Base-by-base conservation (phyloP, 2,329 filamentous ascomycete genomes). In the Pyrenochaeta sp. region DNA sequence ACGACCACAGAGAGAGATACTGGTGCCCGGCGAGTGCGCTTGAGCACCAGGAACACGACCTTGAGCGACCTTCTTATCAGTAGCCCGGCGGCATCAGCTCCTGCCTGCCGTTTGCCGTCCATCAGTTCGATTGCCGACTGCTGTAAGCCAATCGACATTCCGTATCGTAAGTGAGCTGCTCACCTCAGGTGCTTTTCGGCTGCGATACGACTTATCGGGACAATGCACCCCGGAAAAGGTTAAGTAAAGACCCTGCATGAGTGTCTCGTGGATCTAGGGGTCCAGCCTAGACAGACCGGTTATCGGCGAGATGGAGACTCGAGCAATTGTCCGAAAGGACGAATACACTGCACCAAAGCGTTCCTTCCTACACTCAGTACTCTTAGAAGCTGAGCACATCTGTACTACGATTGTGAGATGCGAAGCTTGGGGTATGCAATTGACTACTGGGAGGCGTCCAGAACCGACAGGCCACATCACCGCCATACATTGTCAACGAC, bases 211-310 rank as follows among this genome's bases (percentile, higher is more conserved):
- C 58, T 46, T 55, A 64, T 64, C 59, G 34, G 24, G 42, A 40
- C 39, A 45, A 25, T 40, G 34, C 48, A 42, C 39, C 32, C 42
- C 15, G 3, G 24, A 28, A 27, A 28, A 46, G 49, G 36, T 58
- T 42, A 56, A 44, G 42, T 22, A 24, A 28, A n/a, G 59, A 54
- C 53, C 53, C 50, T 52, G 49, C 40, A 50, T 56, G 36, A 13
- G 44, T 43, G 43, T 25, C 22, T 8, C 24, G 44, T 44, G 27
- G 37, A 58, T 54, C 42, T 56, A 60, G 60, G 63, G 56, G 54
- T 56, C 59, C 58, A 49, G 52, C 57, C 50, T 55, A 9, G 45
- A 36, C 43, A 25, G 48, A 57, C 59, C 59, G 54, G 51, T 60
- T 43, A 48, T 64, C 51, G 63, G 50, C 55, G 50, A 52, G 53